phyloP scores from a whole-genome alignment of 2,329 filamentous ascomycete genomes.

The Alternaria sp. region DNA sequence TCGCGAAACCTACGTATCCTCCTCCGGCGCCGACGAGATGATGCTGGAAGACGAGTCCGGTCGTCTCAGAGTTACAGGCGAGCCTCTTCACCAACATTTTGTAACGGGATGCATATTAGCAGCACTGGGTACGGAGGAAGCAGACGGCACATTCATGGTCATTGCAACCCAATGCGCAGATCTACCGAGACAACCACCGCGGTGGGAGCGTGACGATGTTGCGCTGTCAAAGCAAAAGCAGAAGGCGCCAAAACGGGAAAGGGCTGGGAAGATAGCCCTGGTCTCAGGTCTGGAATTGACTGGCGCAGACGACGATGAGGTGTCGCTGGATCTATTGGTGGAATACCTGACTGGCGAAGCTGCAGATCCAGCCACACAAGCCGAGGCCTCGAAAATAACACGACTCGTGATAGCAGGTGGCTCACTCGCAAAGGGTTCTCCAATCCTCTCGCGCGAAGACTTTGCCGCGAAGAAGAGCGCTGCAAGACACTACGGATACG shows the following conservation, averaged over 20 bases:
- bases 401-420: conserved; percentile 92
- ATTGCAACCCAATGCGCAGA: conserved; percentile 90
- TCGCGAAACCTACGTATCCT: conserved; percentile 75
- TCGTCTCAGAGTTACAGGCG: conserved; percentile 78
- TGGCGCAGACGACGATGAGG: conserved; percentile 73
- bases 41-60: conserved; percentile 98
- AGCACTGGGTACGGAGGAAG: conserved; percentile 93
- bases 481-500: conserved; percentile 93
- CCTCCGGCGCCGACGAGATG: conserved; percentile 68
- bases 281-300: conserved; percentile 88
- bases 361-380: conserved; percentile 65
- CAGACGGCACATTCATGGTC: conserved; percentile 89
- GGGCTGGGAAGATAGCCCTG: conserved; percentile 77
- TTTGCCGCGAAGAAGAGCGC: conserved; percentile 51
- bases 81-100: conserved; percentile 70
- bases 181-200: conserved; percentile 77
- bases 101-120: conserved; percentile 94
- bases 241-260: conserved; percentile 48
- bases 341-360: conserved; percentile 90
- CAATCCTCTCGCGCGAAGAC: conserved; percentile 55
- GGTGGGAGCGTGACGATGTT: conserved; percentile 73
- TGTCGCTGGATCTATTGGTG: conserved; percentile 77
- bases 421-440: conserved; percentile 67
- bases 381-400: conserved; percentile 70
- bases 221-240: conserved; percentile 46